Conservation (phyloP, 768 basidiomycete species). For the Podaxis carcinomalis region DNA sequence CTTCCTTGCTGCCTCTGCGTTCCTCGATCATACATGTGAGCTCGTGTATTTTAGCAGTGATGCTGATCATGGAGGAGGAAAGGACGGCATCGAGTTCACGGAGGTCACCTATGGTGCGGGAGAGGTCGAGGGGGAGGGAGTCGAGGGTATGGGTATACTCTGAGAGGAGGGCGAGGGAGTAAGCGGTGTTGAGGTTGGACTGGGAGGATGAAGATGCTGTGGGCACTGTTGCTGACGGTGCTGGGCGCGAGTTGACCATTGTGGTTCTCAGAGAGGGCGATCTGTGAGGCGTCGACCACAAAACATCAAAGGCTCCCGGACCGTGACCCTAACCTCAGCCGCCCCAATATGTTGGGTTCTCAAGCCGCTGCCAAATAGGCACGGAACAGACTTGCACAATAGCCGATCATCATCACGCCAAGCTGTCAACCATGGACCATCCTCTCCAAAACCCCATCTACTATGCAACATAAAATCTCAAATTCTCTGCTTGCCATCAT, state of each 20-base stretch:
- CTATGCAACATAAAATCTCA: background rate
- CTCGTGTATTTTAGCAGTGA: conserved; percentile 73
- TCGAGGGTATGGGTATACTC: conserved; percentile 93
- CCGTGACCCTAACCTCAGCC: conserved; percentile 5
- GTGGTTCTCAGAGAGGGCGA: background rate
- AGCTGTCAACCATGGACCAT: background rate
- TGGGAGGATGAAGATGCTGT: conserved; percentile 19
- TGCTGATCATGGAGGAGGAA: conserved; percentile 77
- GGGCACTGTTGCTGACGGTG: conserved; percentile 16
- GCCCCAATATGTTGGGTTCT: background rate
- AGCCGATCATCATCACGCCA: background rate
- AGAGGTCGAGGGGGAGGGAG: conserved; percentile 90
- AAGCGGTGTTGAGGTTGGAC: conserved; percentile 37
- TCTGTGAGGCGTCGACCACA: background rate
- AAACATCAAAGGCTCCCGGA: background rate
- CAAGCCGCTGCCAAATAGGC: background rate
- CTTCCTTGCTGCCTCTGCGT: conserved; percentile 52
- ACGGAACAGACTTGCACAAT: background rate
- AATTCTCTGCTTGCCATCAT: conserved; percentile 18
- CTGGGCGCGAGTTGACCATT: conserved; percentile 12
- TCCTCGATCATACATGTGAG: conserved; percentile 78
- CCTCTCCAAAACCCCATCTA: background rate
- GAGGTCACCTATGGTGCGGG: conserved; percentile 91
- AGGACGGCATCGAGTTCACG: conserved; percentile 98
- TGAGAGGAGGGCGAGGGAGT: conserved; percentile 65